These are phyloP conservation scores for Backusella sp. DNA, from an alignment of 192 early-diverging fungal species.

Conservation along the genomic window DNA sequence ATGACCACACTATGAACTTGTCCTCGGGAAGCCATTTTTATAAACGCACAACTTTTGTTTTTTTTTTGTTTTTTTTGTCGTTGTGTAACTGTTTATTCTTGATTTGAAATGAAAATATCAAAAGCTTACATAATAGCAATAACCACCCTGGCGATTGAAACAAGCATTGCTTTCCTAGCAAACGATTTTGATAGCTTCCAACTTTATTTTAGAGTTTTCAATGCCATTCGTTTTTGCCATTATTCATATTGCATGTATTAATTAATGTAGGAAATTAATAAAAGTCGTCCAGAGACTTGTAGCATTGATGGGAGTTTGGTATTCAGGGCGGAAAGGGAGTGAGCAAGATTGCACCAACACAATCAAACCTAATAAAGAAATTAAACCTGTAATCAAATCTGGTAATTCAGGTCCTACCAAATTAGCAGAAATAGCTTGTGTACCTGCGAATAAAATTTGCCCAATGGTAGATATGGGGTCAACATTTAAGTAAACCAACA, in stretches of 20 bases:
- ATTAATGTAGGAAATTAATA: neutral
- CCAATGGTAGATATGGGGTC: conserved; percentile 24
- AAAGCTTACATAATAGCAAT: conserved; percentile 32
- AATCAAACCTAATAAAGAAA: conserved; percentile 28
- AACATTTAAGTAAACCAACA: conserved; percentile 29
- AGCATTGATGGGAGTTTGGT: conserved; percentile 4
- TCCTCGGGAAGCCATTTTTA: conserved; percentile 18
- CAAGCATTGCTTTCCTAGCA: conserved; percentile 15
- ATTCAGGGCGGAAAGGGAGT: conserved; percentile 35
- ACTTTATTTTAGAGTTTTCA: neutral
- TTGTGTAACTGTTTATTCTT: neutral
- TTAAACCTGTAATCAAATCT: conserved; percentile 35
- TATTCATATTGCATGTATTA: neutral
- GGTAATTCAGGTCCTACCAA: conserved; percentile 40
- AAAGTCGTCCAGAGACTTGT: neutral
- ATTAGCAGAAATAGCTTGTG: conserved; percentile 38
- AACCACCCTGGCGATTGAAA: conserved; percentile 32
- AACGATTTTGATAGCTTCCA: neutral
- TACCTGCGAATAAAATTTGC: conserved; percentile 31
- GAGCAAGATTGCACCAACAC: conserved; percentile 38
- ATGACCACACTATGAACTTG: conserved; percentile 32
- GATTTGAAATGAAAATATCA: neutral
- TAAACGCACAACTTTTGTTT: conserved; percentile 28
- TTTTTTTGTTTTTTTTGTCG: neutral
- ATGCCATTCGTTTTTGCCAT: neutral